Percentiles rank a stretch among this genome's conserved stretches.
Conservation (phyloP, 352 stramenopile species). For the Pythium volutum region DNA sequence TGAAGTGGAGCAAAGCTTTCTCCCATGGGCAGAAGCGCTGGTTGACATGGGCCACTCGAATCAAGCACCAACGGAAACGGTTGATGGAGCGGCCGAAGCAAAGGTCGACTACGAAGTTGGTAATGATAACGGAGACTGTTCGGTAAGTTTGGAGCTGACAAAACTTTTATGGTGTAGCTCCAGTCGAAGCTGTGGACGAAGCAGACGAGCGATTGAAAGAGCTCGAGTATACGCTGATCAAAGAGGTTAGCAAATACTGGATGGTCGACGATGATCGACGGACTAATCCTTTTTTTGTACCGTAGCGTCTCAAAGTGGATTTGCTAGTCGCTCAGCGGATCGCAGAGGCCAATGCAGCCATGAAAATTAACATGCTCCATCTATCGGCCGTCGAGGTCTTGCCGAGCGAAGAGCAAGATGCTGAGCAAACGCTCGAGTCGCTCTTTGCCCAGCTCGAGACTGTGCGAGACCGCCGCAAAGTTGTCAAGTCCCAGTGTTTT, state of each 20-base stretch:
- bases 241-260: slow-evolving; percentile 36
- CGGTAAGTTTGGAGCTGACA: neutral
- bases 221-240: slow-evolving; percentile 54
- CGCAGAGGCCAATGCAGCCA: slow-evolving; percentile 47
- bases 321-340: slow-evolving; percentile 69
- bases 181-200: neutral
- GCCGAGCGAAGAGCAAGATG: slow-evolving; percentile 14
- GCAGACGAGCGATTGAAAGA: slow-evolving; percentile 31
- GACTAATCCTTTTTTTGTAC: neutral
- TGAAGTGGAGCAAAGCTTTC: slow-evolving; percentile 45
- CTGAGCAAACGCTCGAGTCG: slow-evolving; percentile 43
- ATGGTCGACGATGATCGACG: neutral
- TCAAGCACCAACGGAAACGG: neutral
- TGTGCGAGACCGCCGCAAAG: slow-evolving; percentile 49
- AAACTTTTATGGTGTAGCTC: neutral
- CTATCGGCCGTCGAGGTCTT: slow-evolving; percentile 35
- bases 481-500: slow-evolving; percentile 68
- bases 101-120: neutral
- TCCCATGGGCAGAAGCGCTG: slow-evolving; percentile 64
- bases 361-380: slow-evolving; percentile 71
- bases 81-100: neutral
- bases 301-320: slow-evolving; percentile 71
- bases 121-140: neutral
- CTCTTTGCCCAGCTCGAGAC: slow-evolving; percentile 48
- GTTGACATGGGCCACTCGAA: slow-evolving; percentile 42